Evolutionary conservation across 208 protist genomes (phyloP).

Genomic region (Acanthamoeba sp.): DNA sequence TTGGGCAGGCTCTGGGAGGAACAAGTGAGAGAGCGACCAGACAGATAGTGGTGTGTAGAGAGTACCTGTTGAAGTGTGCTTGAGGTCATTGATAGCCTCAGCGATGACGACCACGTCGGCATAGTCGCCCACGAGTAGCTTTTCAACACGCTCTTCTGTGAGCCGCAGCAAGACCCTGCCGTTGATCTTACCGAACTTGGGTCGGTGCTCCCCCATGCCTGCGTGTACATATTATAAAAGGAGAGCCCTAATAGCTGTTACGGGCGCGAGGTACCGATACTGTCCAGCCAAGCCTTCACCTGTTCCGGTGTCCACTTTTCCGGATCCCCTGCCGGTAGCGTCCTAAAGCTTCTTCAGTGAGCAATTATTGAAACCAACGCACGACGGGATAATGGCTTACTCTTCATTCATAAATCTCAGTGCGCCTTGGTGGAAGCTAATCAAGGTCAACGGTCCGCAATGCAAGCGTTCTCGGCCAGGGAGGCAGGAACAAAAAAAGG

Average conservation of each 20-base stretch:
- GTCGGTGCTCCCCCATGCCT: slow-evolving; percentile 21
- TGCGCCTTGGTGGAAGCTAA: too few species aligned
- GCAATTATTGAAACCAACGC: too few species aligned
- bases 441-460: too few species aligned
- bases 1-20: background rate
- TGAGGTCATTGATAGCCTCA: slow-evolving; percentile 48
- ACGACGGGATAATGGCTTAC: background rate
- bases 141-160: slow-evolving; percentile 39
- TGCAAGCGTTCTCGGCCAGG: too few species aligned
- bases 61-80: too few species aligned
- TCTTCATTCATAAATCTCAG: background rate
- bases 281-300: slow-evolving; percentile 33
- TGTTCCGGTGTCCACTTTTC: slow-evolving; percentile 4
- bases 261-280: slow-evolving; percentile 2
- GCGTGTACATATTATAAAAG: background rate
- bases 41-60: background rate
- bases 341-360: too few species aligned
- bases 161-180: slow-evolving; percentile 3
- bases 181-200: slow-evolving; percentile 55
- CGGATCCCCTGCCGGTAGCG: background rate
- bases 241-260: too few species aligned
- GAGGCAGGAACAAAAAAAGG: too few species aligned
- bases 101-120: slow-evolving; percentile 9
- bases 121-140: background rate
- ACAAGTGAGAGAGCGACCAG: background rate